Evolutionary conservation across 2,329 filamentous ascomycete species (phyloP), one percentile per base, ranked within the genome.

Genomic region (Hypoxylon sp.): DNA sequence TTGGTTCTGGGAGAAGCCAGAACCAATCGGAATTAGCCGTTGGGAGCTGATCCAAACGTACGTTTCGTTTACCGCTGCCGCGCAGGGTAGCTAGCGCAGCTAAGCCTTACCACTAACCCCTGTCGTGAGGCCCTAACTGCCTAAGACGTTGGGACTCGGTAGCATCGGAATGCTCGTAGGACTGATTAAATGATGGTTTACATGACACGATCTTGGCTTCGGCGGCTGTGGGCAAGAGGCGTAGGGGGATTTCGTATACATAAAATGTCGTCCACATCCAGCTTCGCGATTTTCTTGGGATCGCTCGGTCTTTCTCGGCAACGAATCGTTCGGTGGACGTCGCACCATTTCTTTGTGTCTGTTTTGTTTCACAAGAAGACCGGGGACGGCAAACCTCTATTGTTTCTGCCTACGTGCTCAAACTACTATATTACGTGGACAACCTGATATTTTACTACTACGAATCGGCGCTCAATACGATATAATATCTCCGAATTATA

Each of bases 21-120:
- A 46, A 13, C 49, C 55, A 66, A 49, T 53, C 51, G 51, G 14
- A 10, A 21, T 21, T 45, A 9, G 6, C 28, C 56, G 50, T 30
- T 2, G 56, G 21, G 9, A 41, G 32, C 28, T 14, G 45, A 52
- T 46, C 23, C 23, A 38, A 25, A 63, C 49, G 56, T 19, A 30
- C 49, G 55, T 60, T 57, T 63, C 63, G 51, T 43, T 59, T 66
- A 60, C 58, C 66, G 59, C 67, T 51, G 23, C 52, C 41, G 19
- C 51, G 23, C n/a, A 28, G 10, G 10, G 23, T 23, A 23, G 13
- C 10, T 25, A 60, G 46, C 32, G 41, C 43, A 58, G 43, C 57
- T 38, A 23, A 48, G 63, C 53, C 53, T 34, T 66, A 62, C 63
- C 63, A 46, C 23, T 50, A 23, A 53, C 21, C 46, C 52, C 38